These are phyloP conservation scores for Aspergillus bridgeri DNA, from an alignment of 495 filamentous ascomycete species.

Conservation along the genomic window DNA sequence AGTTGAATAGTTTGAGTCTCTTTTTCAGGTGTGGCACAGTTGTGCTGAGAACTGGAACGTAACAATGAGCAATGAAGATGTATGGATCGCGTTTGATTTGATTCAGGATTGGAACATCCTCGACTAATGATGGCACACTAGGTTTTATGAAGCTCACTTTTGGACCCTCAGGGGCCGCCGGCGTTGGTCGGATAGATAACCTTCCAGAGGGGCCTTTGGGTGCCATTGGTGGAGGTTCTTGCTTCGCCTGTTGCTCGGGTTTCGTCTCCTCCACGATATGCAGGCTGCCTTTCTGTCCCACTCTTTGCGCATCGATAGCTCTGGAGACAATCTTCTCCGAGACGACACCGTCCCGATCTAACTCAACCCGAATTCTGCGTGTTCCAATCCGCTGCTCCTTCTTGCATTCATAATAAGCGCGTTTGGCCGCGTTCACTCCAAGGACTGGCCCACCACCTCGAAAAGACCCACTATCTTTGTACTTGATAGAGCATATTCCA, in stretches of 20 bases:
- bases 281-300: conserved; percentile 39
- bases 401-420: conserved; percentile 60
- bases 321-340: conserved; percentile 70
- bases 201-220: conserved; percentile 83
- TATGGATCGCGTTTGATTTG: conserved; percentile 80
- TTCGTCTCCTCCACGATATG: conserved; percentile 23
- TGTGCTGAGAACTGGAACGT: conserved; percentile 80
- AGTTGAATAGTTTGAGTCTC: conserved; percentile 71
- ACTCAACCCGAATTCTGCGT: conserved; percentile 71
- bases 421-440: conserved; percentile 74
- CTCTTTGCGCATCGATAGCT: conserved; percentile 61
- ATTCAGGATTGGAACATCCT: conserved; percentile 57
- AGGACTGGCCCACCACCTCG: conserved; percentile 48
- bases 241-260: conserved; percentile 34
- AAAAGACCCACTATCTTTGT: conserved; percentile 65
- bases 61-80: conserved; percentile 82
- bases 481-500: conserved; percentile 86
- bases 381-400: conserved; percentile 69
- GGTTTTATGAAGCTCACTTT: conserved; percentile 40
- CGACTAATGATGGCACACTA: conserved; percentile 47
- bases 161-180: conserved; percentile 47
- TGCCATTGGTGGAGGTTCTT: conserved; percentile 72
- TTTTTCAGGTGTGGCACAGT: conserved; percentile 85
- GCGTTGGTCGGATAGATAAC: conserved; percentile 37
- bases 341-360: conserved; percentile 81